These are phyloP conservation scores for Marchantia polymorpha DNA, from an alignment of 225 moss, liverwort and hornwort species.

Conservation along the genomic window DNA sequence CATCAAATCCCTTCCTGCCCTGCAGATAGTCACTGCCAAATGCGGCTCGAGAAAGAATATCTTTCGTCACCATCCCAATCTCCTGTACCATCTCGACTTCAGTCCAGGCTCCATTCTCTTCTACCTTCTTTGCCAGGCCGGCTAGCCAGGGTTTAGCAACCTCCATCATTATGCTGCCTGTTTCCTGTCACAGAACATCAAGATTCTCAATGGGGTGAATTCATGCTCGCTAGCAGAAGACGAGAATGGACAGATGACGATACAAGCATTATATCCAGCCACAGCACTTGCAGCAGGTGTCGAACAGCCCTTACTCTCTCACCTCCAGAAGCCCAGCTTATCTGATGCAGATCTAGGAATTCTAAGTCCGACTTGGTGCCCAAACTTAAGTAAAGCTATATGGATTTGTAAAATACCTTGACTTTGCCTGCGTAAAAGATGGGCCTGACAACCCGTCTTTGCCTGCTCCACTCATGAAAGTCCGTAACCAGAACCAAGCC, in stretches of 20 bases:
- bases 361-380: neutral
- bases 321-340: neutral
- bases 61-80: conserved; percentile 20
- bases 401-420: neutral
- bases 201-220: neutral
- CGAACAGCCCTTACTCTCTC: neutral
- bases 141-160: conserved; percentile 16
- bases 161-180: conserved; percentile 9
- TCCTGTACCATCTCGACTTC: conserved; percentile 20
- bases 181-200: conserved; percentile 11
- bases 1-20: conserved; percentile 23
- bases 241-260: neutral
- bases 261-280: neutral
- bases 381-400: neutral
- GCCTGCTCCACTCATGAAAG: conserved; percentile 24
- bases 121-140: neutral
- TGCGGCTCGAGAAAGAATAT: conserved; percentile 17
- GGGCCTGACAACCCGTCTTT: conserved; percentile 24
- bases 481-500: conserved; percentile 21
- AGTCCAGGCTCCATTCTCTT: conserved; percentile 15
- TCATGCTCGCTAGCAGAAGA: neutral
- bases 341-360: neutral
- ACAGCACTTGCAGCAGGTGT: neutral
- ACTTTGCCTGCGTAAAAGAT: conserved; percentile 18
- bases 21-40: conserved; percentile 22